These are phyloP conservation scores for Starmerella powellii DNA, from an alignment of 805 yeast species.

Conservation along the genomic window DNA sequence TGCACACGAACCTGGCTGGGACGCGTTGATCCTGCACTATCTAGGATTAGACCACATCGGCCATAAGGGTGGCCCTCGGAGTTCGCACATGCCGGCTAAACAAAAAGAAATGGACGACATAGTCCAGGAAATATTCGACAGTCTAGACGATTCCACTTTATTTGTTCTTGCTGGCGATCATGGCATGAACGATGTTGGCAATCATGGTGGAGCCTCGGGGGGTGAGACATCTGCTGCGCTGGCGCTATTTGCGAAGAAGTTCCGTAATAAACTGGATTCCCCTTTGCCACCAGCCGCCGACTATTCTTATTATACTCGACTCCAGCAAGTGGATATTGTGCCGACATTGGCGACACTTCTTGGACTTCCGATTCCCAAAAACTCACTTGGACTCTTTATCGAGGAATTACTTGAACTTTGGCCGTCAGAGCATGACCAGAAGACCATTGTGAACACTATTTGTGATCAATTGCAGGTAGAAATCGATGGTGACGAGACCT, in stretches of 20 bases:
- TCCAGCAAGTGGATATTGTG: conserved; percentile 62
- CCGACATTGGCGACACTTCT: conserved; percentile 54
- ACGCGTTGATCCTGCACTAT: conserved; percentile 75
- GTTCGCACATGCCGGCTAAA: conserved; percentile 67
- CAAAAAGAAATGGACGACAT: conserved; percentile 78
- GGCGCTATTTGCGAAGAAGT: conserved; percentile 52
- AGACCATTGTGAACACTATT: conserved; percentile 22
- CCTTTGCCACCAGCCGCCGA: conserved; percentile 30
- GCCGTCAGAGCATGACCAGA: conserved; percentile 18
- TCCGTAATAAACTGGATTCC: conserved; percentile 27
- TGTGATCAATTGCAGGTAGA: conserved; percentile 18
- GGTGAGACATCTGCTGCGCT: conserved; percentile 90
- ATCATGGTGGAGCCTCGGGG: conserved; percentile 88
- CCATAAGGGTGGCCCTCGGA: conserved; percentile 86
- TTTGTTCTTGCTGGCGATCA: conserved; percentile 83
- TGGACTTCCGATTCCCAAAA: conserved; percentile 56
- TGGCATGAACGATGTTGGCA: conserved; percentile 86
- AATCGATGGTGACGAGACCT: neutral
- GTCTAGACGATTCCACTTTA: conserved; percentile 40
- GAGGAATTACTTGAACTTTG: conserved; percentile 45
- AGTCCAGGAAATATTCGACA: conserved; percentile 40
- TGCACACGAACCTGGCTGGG: conserved; percentile 48
- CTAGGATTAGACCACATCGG: conserved; percentile 95
- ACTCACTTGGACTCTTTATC: conserved; percentile 62
- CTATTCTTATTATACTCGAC: conserved; percentile 40